Evolutionary conservation across 345 rosid genomes (phyloP).

Genomic region (Tarenaya hassleriana): DNA sequence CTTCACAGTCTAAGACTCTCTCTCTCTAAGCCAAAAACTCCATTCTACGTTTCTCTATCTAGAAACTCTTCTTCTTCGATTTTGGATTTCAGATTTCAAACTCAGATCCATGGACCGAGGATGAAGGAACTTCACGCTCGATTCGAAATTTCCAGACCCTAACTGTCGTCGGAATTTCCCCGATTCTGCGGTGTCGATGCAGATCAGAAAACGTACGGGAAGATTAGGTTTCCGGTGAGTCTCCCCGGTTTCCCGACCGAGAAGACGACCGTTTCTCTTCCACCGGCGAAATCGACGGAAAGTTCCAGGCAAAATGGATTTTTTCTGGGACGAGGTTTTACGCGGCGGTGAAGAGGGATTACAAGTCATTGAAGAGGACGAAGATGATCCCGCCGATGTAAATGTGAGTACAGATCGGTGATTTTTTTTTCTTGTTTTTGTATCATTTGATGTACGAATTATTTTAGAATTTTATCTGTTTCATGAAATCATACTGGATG

Average conservation of each 20-base stretch:
- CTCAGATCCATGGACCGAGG: slow-evolving; percentile 68
- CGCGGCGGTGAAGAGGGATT: slow-evolving; percentile 17
- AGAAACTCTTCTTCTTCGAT: not conserved
- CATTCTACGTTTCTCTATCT: slow-evolving; percentile 11
- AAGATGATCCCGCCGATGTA: slow-evolving; percentile 31
- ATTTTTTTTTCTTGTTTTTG: not conserved
- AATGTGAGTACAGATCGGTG: slow-evolving; percentile 54
- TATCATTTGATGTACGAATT: not conserved
- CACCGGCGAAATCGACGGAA: slow-evolving; percentile 22
- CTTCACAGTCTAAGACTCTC: no score
- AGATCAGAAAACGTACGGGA: slow-evolving; percentile 15
- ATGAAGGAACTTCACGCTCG: slow-evolving; percentile 72
- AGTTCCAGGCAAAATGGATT: slow-evolving; percentile 62
- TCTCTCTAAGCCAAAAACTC: slow-evolving; percentile 11
- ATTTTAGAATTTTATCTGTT: not conserved
- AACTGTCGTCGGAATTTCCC: slow-evolving; percentile 14
- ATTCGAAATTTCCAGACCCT: slow-evolving; percentile 48
- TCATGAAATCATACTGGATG: slow-evolving; percentile 50
- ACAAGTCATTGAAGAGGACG: slow-evolving; percentile 49
- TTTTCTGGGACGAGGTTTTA: slow-evolving; percentile 47
- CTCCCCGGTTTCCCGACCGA: slow-evolving; percentile 29
- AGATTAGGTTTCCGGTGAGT: slow-evolving; percentile 46
- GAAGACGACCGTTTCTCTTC: slow-evolving; percentile 27
- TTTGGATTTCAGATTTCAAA: no score
- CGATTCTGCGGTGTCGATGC: slow-evolving; percentile 12